Base-by-base conservation (phyloP, 2,329 filamentous ascomycete genomes). In the Fusarium longipes region DNA sequence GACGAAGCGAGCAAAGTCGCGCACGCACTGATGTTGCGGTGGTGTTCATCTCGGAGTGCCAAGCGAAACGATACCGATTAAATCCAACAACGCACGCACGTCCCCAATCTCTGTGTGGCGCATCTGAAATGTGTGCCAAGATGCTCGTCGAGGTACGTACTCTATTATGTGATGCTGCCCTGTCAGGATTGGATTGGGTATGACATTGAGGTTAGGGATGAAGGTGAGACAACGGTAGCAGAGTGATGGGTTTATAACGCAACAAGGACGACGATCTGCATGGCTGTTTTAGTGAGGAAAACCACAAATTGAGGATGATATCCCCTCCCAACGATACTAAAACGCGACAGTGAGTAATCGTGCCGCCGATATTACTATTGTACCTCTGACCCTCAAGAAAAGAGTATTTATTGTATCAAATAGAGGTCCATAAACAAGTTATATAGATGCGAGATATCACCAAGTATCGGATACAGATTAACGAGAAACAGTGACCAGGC, bases 1-100 rank as follows among this genome's bases (percentile, higher is more conserved):
- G 42, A 40, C 36, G 33, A 29, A 27, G 45, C 22, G 32, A 49
- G 25, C 52, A 65, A 68, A 68, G 65, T 68, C 65, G 65, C 65
- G 43, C 57, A 60, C 60, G 57, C 57, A 61, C 47, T 35, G 42
- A 49, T 44, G 33, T 40, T 50, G 49, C 44, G 58, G 42, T 52
- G 54, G 65, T 70, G 67, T 58, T 67, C 62, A 69, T 69, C 66
- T 67, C 54, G 56, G 57, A 36, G 42, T 67, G 58, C 63, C 67
- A 68, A 65, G 67, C 59, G 60, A 70, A 68, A 70, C 67, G 65
- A 56, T 42, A 51, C 63, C 63, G 63, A 70, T 68, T 56, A 62
- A 68, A 61, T 43, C 63, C 67, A 67, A 49, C 49, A 53, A 68
- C 42, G 64, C 67, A 65, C 56, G 63, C 49, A 52, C 49, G 38